Base-by-base conservation (phyloP, 139 green algal genomes). In the Ostreobium quekettii region DNA sequence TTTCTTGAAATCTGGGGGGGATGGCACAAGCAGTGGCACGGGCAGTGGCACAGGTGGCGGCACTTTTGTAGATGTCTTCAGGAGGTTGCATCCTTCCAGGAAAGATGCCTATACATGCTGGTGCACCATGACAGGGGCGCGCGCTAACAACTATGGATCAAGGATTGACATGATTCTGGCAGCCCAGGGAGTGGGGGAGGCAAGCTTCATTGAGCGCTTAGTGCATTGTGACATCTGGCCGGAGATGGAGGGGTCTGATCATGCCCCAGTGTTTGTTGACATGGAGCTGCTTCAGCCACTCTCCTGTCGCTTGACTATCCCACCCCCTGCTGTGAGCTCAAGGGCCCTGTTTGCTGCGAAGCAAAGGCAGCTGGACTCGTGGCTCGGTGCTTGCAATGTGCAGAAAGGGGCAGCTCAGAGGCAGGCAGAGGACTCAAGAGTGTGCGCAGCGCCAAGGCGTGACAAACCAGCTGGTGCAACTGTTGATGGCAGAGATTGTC, bases 101-200 rank as follows among this genome's bases (percentile, higher is more conserved):
- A 65, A 24, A 0, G 26, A 76, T 8, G 89, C 85, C 0, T 95
- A 80, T 73, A 94, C 88, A 1, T 94, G 87, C 72, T 96, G 89
- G 89, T 82, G 62, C 60, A 81, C 76, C 2, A 60, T 69, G 8
- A 81, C 73, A 0, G 76, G 80, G 1, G 87, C 86, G 1, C 75
- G 89, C 7, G 42, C 74, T 30, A 89, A 89, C 71, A 93, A 96
- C 73, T 92, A 86, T 48, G 89, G 89, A 56, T 72, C 66, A 15
- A 72, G 89, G 2, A 95, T 96, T 6, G 89, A 96, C 72, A 66
- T 87, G 35, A 81, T 86, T 22, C 67, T 95, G 4, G 65, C 48
- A 4, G 78, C 78, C 3, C 75, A 76, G 19, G 28, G 22, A 15
- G 48, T 26, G 32, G 39, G 2, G 39, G 39, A 4, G 28, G n/a